Percentiles rank a stretch among this genome's conserved stretches.
phyloP scores from a whole-genome alignment of 106 monocot species.

The Allium sativum region DNA sequence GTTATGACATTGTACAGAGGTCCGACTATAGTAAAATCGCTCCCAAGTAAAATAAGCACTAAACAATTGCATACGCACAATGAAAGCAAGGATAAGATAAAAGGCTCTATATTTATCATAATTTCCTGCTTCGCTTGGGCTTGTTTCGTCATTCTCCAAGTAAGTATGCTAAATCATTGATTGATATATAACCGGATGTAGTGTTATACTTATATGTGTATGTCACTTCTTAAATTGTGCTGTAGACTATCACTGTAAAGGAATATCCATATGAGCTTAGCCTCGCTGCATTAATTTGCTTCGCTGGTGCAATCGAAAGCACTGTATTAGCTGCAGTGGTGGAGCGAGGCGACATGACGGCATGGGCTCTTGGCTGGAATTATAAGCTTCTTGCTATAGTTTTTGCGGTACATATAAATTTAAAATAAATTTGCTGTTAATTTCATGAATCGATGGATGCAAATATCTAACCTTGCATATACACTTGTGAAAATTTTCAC shows the following conservation, averaged over 20 bases:
- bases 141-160: conserved; percentile 10
- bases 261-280: conserved; percentile 62
- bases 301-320: conserved; percentile 35
- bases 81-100: background rate
- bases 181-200: background rate
- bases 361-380: conserved; percentile 53
- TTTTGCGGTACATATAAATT: conserved; percentile 40
- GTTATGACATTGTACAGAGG: conserved; percentile 15
- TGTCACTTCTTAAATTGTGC: too few relatives aligned
- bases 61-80: background rate
- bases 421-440: background rate
- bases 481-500: background rate
- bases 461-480: background rate
- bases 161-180: background rate
- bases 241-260: conserved; percentile 42
- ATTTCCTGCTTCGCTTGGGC: conserved; percentile 4
- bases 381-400: conserved; percentile 35
- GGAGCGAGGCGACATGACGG: conserved; percentile 16
- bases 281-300: conserved; percentile 45
- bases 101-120: conserved; percentile 9
- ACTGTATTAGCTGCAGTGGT: conserved; percentile 24
- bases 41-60: background rate
- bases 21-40: conserved; percentile 3
- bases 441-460: background rate
- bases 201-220: background rate